Evolutionary conservation across 257 asterid species (phyloP), one percentile per base, ranked within the genome.

Genomic region (Solanum etuberosum): DNA sequence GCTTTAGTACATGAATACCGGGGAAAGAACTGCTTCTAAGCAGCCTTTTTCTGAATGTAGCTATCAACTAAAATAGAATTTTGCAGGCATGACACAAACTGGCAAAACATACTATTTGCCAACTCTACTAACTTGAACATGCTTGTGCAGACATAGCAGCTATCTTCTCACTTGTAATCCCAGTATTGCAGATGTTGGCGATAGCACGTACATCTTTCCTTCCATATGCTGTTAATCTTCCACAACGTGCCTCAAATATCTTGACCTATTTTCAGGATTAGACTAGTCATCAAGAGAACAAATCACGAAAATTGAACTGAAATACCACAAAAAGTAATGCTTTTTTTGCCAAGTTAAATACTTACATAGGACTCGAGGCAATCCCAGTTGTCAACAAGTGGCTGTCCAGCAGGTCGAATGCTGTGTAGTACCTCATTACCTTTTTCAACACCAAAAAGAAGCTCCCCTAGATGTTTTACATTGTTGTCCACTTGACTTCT

Each of bases 161-260:
- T 98, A 96, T 92, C 88, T 92, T 93, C 74, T 94, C 98, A 78
- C 6, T 89, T 35, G 72, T 88, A 84, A 94, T 93, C 29, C 98
- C 99, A 6, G 95, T 93, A 31, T 97, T 97, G 92, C 99, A 96
- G 70, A 97, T 93, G 89, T 94, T 94, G 54, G 99, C 98, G 21
- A 97, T 83, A 2, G 97, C 91, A 23, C 99, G 95, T 98, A 95
- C 92, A 90, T 96, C 98, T 89, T 92, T 97, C 99, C 93, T 96
- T 74, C 99, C 99, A 42, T 96, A 96, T 29, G 96, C 97, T 32
- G 98, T 93, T 43, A 97, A 85, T 2, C 95, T 92, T 38, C 99
- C 99, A 21, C 99, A 97, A 7, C 83, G 90, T 5, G 93, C 88
- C 95, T 96, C 99, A 51, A 93, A 95, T 83, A 95, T 92, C 67